Base-by-base conservation (phyloP, 2,329 filamentous ascomycete species). In the Albifimbria verrucaria region DNA sequence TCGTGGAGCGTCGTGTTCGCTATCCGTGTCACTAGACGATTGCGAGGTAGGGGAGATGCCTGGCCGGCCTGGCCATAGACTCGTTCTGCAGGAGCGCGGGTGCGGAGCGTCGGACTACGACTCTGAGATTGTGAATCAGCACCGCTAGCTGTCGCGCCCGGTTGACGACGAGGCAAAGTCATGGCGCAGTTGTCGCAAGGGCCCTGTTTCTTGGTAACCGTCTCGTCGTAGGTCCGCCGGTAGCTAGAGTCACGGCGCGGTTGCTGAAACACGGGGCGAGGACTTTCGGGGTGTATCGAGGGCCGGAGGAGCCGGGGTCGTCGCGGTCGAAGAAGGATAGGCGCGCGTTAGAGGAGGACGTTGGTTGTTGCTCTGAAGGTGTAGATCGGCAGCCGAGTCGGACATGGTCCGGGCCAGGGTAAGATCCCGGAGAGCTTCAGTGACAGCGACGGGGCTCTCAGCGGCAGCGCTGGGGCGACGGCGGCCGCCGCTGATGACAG, bases 111-210 rank as follows among this genome's bases (percentile, higher is more conserved):
- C 25, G 83, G 83, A 2, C 76, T 74, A n/a, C 73, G 72, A 2
- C 65, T 62, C n/a, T 77, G 74, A 28, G 65, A 67, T 52, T 68
- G 69, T 23, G 63, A 62, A 24, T 68, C 64, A 22, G 12, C 24
- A 12, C 57, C 56, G 18, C 56, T 59, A 6, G 59, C 62, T 5
- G 61, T 57, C 18, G 59, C 60, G 12, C 60, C 60, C n/a, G 65
- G 57, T 46, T 70, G 69, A 26, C 66, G 62, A 17, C 61, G 64
- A 0, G 85, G 85, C 7, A 88, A 69, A 1, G 84, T 88, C 62
- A 88, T 77, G 53, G 85, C 84, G 65, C 85, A 88, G 67, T 87
- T 88, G 56, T 86, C 82, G 65, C 85, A 88, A 21, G 85, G 84
- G 7, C 79, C 81, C 50, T 84, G 82, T 53, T 81, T 79, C 65